Evolutionary conservation across 345 rosid genomes (phyloP).

Genomic region (Nephelium lappaceum): DNA sequence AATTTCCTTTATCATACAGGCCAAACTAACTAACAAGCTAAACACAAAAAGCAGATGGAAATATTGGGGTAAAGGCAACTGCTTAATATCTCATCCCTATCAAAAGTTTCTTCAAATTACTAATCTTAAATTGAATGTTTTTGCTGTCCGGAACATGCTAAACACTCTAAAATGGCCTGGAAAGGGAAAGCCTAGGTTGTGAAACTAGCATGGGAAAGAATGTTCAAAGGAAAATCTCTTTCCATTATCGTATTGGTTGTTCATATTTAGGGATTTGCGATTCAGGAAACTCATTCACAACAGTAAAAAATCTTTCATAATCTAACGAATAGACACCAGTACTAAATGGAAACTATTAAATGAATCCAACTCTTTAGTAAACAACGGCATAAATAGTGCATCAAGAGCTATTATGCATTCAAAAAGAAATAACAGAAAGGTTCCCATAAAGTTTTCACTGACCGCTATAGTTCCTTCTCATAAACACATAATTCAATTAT

Average conservation of each 20-base stretch:
- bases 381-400: background rate
- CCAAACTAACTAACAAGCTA: constrained; percentile 1
- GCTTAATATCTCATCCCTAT: background rate
- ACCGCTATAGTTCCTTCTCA: background rate
- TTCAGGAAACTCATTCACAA: background rate
- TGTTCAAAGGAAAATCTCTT: background rate
- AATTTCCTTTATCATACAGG: background rate
- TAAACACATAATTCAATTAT: background rate
- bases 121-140: background rate
- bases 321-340: background rate
- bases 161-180: background rate
- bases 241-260: background rate
- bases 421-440: background rate
- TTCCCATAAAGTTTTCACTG: background rate
- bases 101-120: background rate
- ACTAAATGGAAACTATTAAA: background rate
- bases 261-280: background rate
- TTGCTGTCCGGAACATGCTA: background rate
- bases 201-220: background rate
- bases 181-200: background rate
- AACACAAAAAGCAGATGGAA: background rate
- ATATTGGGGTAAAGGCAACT: background rate
- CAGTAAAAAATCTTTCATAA: background rate
- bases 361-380: background rate
- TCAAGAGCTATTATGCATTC: background rate